These are phyloP conservation scores for Tardiomyces blankii DNA, from an alignment of 1,139 yeast species.

Conservation along the genomic window DNA sequence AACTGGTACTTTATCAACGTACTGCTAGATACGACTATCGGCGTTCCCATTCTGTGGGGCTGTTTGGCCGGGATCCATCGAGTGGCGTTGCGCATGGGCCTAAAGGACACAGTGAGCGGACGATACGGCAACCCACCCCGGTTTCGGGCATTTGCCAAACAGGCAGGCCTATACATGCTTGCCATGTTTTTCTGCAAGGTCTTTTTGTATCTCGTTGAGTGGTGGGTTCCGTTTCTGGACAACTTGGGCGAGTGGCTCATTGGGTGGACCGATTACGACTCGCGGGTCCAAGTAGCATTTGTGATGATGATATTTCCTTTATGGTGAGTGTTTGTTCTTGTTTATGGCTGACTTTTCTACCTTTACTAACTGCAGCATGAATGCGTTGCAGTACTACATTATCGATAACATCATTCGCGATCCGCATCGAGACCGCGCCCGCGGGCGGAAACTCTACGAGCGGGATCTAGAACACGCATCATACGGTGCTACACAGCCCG, in stretches of 20 bases:
- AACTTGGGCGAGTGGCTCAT: slow-evolving; percentile 48
- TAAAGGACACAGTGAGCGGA: slow-evolving; percentile 66
- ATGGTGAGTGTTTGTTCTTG: slow-evolving; percentile 5
- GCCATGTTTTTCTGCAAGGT: slow-evolving; percentile 49
- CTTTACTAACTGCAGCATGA: slow-evolving; percentile 33
- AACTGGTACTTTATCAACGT: slow-evolving; percentile 82
- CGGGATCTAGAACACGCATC: not conserved
- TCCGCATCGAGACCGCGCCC: not conserved
- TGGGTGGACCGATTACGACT: slow-evolving; percentile 72
- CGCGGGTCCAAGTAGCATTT: slow-evolving; percentile 71
- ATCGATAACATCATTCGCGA: slow-evolving; percentile 78
- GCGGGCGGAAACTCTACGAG: not conserved
- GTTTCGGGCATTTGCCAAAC: slow-evolving; percentile 57
- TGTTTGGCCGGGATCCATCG: slow-evolving; percentile 35
- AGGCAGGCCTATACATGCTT: slow-evolving; percentile 53
- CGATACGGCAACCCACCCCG: slow-evolving; percentile 72
- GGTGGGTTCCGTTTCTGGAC: slow-evolving; percentile 46
- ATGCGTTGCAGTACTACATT: slow-evolving; percentile 75
- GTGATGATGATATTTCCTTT: slow-evolving; percentile 59
- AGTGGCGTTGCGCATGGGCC: slow-evolving; percentile 37
- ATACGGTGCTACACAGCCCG: not conserved
- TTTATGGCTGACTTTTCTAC: not conserved
- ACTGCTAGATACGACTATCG: slow-evolving; percentile 87
- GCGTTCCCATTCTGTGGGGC: slow-evolving; percentile 71
- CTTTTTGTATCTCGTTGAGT: slow-evolving; percentile 41